Evolutionary conservation across 1,284 basidiomycete genomes (phyloP), one percentile per base, ranked within the genome.

Genomic region (Papiliotrema laurentii): DNA sequence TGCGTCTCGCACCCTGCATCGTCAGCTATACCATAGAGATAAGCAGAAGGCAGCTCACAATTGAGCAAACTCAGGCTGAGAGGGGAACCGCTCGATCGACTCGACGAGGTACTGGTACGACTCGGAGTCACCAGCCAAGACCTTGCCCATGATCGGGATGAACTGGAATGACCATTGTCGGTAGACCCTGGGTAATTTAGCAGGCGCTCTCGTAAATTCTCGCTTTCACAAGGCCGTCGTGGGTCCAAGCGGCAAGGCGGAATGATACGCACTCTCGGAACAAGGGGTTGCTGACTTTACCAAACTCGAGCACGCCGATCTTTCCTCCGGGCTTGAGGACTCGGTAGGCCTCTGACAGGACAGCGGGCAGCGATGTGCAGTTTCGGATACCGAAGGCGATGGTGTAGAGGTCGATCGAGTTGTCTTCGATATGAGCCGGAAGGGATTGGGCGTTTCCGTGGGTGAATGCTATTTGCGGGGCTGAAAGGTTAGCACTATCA

Each of bases 381-480:
- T 99, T 99, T 45, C 96, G 82, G 60, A 98, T 98, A 28, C 96
- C 94, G 68, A 99, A 99, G 0, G 96, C 92, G 67, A 99, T 97
- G 21, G 96, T 99, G 77, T 97, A 99, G 16, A 97, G 77, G 74
- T 99, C 93, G 59, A 96, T 89, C 16, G 87, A 83, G 71, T 90
- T 83, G 63, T 86, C 82, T 11, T 79, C 76, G 56, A 83, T 78
- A 28, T 83, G 78, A 36, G 72, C 53, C 0, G 83, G 79, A 28
- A 98, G 78, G 19, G 79, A 78, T 72, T 98, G 92, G 6, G 96
- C 96, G 66, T 99, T 97, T 38, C 87, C 90, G 65, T 96, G 88
- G 55, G 85, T 84, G 74, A 98, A 98, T 18, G 83, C 81, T 53
- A 98, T 81, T 77, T 99, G 96, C 5, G 91, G 89, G 25, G 91